Evolutionary conservation across 345 rosid species (phyloP).

Genomic region (Eucalyptus curtisii): DNA sequence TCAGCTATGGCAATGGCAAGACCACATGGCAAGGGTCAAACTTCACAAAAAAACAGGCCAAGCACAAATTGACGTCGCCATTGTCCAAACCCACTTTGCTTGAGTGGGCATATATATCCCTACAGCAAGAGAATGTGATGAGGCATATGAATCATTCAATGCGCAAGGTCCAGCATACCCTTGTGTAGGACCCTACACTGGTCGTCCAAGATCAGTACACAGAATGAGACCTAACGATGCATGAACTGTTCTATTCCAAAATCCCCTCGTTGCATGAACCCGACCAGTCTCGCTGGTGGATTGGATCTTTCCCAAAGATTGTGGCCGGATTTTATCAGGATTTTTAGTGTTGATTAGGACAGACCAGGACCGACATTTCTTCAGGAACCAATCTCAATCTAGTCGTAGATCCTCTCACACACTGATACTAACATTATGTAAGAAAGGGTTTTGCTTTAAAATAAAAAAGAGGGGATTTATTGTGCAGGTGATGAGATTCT

Average conservation of each 20-base stretch:
- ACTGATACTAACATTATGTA: neutral
- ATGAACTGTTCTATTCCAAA: neutral
- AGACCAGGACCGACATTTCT: neutral
- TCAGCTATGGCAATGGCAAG: neutral
- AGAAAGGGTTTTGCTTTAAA: neutral
- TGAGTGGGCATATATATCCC: neutral
- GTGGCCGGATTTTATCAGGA: neutral
- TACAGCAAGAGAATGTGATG: neutral
- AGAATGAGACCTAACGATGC: neutral
- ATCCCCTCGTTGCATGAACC: neutral
- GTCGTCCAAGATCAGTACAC: neutral
- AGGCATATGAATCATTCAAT: neutral
- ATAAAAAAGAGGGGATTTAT: neutral
- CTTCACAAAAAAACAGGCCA: neutral
- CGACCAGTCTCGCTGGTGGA: neutral
- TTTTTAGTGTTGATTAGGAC: neutral
- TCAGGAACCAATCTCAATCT: slow-evolving; percentile 2
- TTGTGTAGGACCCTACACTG: neutral
- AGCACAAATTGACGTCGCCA: neutral
- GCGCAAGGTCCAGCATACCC: neutral
- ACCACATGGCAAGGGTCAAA: neutral
- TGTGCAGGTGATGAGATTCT: neutral
- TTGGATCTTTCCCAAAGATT: neutral
- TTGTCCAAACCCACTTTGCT: neutral
- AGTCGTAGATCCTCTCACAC: neutral